Conservation (phyloP, 2,329 filamentous ascomycete species). For the Kalmusia sp. region DNA sequence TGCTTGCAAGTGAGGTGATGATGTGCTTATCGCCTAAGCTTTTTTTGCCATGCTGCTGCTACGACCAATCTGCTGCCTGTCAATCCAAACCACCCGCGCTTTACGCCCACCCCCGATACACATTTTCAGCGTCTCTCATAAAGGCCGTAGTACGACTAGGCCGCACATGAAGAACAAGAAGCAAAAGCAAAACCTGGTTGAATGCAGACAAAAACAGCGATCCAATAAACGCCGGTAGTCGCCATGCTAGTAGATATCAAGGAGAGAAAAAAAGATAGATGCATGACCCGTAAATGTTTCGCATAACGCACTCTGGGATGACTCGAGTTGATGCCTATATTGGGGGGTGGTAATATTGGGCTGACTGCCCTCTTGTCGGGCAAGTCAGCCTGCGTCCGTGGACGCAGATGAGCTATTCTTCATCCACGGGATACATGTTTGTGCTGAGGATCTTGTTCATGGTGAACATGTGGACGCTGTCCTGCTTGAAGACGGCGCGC, state of each 20-base stretch:
- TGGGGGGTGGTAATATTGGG: too few species aligned
- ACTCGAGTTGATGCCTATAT: too few species aligned
- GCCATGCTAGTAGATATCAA: constrained; percentile 19
- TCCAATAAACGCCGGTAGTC: constrained; percentile 7
- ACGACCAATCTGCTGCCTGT: not conserved
- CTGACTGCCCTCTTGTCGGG: too few species aligned
- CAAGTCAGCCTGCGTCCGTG: too few species aligned
- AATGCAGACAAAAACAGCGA: not conserved
- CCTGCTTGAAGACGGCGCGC: constrained; percentile 89
- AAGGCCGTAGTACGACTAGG: too few species aligned
- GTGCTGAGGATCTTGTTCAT: constrained; percentile 97
- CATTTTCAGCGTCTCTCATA: too few species aligned
- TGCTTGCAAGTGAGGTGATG: too few species aligned
- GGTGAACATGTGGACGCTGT: constrained; percentile 96
- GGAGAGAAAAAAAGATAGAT: not conserved
- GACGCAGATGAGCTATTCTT: constrained; percentile 46
- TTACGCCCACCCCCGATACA: not conserved
- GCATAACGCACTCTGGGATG: too few species aligned
- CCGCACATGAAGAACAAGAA: too few species aligned
- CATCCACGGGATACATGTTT: constrained; percentile 86
- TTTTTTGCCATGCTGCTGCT: not conserved
- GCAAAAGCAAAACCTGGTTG: not conserved
- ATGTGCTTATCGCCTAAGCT: too few species aligned
- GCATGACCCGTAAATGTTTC: too few species aligned
- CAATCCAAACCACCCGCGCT: not conserved